Evolutionary conservation across 768 basidiomycete species (phyloP), one percentile per base, ranked within the genome.

Genomic region (Phylloporus sp.): DNA sequence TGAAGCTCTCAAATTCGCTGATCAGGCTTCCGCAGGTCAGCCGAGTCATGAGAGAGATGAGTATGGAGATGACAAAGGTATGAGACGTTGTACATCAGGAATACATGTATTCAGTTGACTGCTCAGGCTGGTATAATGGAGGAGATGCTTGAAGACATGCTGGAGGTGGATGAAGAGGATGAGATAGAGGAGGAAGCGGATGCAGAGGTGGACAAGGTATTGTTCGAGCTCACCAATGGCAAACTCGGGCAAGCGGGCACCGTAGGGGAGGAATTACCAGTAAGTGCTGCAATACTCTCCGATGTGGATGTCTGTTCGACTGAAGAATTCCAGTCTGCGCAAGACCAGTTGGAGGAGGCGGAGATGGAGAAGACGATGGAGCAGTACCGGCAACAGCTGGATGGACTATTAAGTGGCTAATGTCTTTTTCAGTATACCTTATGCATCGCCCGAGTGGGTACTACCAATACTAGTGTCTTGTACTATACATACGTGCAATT

Each of bases 21-120:
- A 73, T 98, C 54, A 93, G 84, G 59, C 75, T 99, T 14, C 96
- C 96, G 15, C 92, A 98, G 65, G 81, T 98, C 38, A 87, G 85
- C 67, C 84, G 82, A 52, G 79, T 81, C 1, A 99, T 99, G 96
- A 80, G 92, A 28, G 88, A 96, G 61, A 94, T 99, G 92, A 91
- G 87, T 57, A 91, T 94, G 86, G 96, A 99, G 69, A 97, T 98
- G 96, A 98, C 90, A 52, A 98, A 98, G 80, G 95, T 86, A 55
- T 32, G 73, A 44, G 31, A 11, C 9, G 32, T 38, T 38, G n/a
- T 37, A n/a, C 28, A 15, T 40, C 32, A 10, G 36, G 26, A 9
- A 27, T 28, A 31, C 23, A 28, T 17, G 27, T 33, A 6, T 34
- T 62, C 24, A 61, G 26, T 48, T 13, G 21, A 17, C 18, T 44